Evolutionary conservation across 106 monocot genomes (phyloP), one percentile per base, ranked within the genome.

Genomic region (Allium cepa): DNA sequence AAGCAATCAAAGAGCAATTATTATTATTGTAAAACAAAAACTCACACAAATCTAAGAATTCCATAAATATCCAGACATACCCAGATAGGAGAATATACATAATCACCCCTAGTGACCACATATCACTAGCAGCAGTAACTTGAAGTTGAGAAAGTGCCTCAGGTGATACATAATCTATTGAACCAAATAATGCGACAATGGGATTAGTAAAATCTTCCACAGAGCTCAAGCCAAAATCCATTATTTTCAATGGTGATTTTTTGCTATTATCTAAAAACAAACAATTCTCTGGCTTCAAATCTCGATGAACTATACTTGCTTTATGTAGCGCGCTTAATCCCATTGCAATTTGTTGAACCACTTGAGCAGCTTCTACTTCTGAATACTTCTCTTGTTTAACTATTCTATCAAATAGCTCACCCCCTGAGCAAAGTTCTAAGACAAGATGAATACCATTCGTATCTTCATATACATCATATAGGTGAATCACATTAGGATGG

Each of bases 141-240:
- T 71, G 60, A 1, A n/a, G 62, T 53, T 67, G 67, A 17, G 78
- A 77, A 10, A 87, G 49, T 59, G 87, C 83, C 78, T 87, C 87
- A 15, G 87, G 87, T 7, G 87, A 87, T 6, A 87, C 87, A 73
- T 87, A 87, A 87, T 87, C 87, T 17, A 87, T 87, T 7, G 87
- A 87, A 45, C 87, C 87, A 75, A 87, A 87, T 26, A 87, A 57
- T 9, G 83, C 75, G 17, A 87, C 80, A 26, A 87, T 77, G 4
- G 87, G 87, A 71, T 87, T 83, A 53, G 83, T 78, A 26, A 81
- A 75, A 73, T 87, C 87, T 62, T 87, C 87, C 9, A 83, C 83
- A 17, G 87, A 87, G 57, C 87, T 87, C 79, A 88, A 69, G 17
- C 88, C 88, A 81, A 88, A 88, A 62, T 88, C 88, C 83, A 84